Evolutionary conservation across 768 basidiomycete genomes (phyloP).

Genomic region (Leccinellum rugosiceps): DNA sequence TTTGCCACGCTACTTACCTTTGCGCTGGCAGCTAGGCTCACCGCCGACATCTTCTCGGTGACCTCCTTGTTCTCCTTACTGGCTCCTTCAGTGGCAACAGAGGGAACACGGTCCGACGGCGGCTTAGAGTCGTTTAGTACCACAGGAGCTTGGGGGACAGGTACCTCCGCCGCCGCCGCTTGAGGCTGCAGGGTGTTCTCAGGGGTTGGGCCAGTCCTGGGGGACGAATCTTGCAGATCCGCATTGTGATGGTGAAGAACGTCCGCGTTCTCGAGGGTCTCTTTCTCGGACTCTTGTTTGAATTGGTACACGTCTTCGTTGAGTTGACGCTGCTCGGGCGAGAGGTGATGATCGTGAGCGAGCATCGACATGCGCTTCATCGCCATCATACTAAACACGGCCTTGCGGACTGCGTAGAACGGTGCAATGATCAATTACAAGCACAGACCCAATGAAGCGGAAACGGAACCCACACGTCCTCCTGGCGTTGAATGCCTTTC

Average conservation of each 20-base stretch:
- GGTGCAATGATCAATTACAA: constrained; percentile 1
- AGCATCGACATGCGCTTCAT: constrained; percentile 74
- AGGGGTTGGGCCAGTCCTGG: neutral
- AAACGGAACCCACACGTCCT: constrained; percentile 62
- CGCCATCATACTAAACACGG: constrained; percentile 82
- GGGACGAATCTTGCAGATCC: neutral
- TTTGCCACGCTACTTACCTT: constrained; percentile 26
- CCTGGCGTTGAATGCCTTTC: constrained; percentile 86
- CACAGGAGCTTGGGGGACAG: constrained; percentile 2
- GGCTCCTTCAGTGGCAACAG: constrained; percentile 2
- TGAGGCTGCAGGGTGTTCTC: neutral
- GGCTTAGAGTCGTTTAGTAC: neutral
- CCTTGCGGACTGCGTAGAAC: constrained; percentile 70
- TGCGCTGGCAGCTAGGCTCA: constrained; percentile 29
- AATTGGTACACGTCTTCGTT: constrained; percentile 59
- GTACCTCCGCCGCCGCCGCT: neutral
- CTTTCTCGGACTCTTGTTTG: constrained; percentile 79
- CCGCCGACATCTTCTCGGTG: constrained; percentile 26
- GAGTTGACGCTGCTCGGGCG: constrained; percentile 46
- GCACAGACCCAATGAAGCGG: neutral
- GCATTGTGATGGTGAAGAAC: constrained; percentile 51
- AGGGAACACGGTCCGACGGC: constrained; percentile 1
- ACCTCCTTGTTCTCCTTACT: constrained; percentile 23
- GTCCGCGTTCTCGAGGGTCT: constrained; percentile 35
- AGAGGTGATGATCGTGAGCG: constrained; percentile 30